A percentile compares a stretch with the other conserved stretches of the same genome.
Conservation (phyloP, 768 basidiomycete species). For the Termitomyces sp. region DNA sequence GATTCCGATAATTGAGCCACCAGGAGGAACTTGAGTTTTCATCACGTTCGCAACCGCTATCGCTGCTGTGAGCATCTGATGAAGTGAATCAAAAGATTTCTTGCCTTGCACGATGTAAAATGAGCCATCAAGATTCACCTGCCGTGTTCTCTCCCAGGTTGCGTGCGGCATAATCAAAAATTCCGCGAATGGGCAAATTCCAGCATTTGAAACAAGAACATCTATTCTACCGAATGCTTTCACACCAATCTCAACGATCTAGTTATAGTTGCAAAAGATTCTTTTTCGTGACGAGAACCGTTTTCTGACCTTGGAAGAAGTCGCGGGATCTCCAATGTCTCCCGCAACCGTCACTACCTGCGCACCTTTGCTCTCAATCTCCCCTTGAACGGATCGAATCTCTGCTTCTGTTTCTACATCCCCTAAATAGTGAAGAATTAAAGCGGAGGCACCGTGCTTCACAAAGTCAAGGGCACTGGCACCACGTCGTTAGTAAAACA, state of each 20-base stretch:
- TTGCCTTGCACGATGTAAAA: conserved; percentile 66
- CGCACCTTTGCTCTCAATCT: conserved; percentile 36
- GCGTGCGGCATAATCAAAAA: conserved; percentile 64
- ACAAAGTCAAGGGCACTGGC: conserved; percentile 52
- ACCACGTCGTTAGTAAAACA: neutral
- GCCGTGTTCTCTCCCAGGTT: conserved; percentile 59
- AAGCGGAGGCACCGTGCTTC: conserved; percentile 55
- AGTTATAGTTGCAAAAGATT: neutral
- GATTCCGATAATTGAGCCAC: conserved; percentile 71
- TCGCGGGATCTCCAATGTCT: conserved; percentile 56
- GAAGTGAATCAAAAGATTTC: neutral
- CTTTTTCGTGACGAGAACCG: neutral
- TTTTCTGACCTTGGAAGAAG: conserved; percentile 44
- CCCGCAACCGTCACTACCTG: conserved; percentile 50
- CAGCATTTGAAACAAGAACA: conserved; percentile 39
- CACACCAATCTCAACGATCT: conserved; percentile 62
- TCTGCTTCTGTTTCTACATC: conserved; percentile 49
- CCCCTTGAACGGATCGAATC: conserved; percentile 35
- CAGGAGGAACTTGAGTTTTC: conserved; percentile 61
- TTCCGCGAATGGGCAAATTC: conserved; percentile 75
- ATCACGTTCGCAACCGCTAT: conserved; percentile 70
- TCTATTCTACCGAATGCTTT: conserved; percentile 61
- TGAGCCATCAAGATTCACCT: conserved; percentile 72
- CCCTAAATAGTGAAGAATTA: conserved; percentile 67
- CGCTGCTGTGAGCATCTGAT: conserved; percentile 5